A percentile compares a stretch with the other conserved stretches of the same genome.
These are phyloP conservation scores for Dittrichia graveolens DNA, from an alignment of 129 eudicot species.

Conservation along the genomic window DNA sequence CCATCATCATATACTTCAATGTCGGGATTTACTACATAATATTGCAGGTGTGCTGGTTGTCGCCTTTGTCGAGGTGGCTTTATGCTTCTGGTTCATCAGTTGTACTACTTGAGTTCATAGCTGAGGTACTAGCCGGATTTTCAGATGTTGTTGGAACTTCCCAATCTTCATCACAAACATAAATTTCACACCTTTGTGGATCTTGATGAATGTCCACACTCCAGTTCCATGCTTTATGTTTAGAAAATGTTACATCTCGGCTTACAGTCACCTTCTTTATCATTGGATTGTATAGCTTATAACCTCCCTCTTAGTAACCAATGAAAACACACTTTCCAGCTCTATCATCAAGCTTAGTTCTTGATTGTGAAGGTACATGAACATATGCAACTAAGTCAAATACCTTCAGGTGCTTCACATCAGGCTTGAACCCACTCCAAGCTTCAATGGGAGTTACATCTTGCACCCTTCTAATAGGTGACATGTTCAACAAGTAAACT, in stretches of 20 bases:
- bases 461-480: background rate
- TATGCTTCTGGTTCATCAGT: background rate
- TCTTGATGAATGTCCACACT: background rate
- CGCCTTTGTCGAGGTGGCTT: background rate
- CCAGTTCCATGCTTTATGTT: background rate
- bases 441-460: background rate
- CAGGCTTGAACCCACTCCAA: background rate
- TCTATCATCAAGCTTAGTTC: background rate
- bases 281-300: background rate
- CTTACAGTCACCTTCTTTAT: background rate
- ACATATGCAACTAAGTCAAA: slow-evolving; percentile 1
- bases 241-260: background rate
- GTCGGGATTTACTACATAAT: slow-evolving; percentile 3
- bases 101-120: background rate
- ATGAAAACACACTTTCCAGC: background rate
- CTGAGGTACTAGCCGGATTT: too few relatives aligned
- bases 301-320: background rate
- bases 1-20: slow-evolving; percentile 18
- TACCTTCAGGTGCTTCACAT: background rate
- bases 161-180: too few relatives aligned
- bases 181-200: too few relatives aligned
- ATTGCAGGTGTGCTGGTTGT: background rate
- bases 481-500: slow-evolving; percentile 1
- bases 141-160: too few relatives aligned
- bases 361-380: slow-evolving; percentile 2